Evolutionary conservation across 2,329 filamentous ascomycete genomes (phyloP), one percentile per base, ranked within the genome.

Genomic region (Teratosphaeria nubilosa): DNA sequence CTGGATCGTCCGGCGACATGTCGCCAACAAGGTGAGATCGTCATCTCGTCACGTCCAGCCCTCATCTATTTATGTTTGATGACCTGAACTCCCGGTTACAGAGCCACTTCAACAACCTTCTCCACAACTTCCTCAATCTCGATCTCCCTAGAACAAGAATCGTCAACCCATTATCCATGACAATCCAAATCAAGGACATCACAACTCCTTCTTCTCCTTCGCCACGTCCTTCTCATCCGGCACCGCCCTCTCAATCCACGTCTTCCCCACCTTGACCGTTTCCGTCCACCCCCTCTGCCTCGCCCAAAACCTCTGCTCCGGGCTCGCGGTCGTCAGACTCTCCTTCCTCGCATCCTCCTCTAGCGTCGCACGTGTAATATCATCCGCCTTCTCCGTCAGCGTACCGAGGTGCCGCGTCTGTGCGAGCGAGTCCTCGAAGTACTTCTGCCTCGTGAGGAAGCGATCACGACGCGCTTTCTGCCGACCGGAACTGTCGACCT

Each of bases 391-490:
- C 41, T 71, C 76, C 56, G 80, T 78, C 2, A 78, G 78, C 1
- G 79, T 68, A 0, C 76, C 76, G 3, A 76, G 56, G 45, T 69
- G 74, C 30, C 71, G 77, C 32, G 83, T 78, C 59, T 82, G 74
- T 0, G 82, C 84, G 13, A 91, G 73, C 25, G 82, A 87, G 67
- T 91, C 86, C 60, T 90, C 83, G 1, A 97, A 80, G 57, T 91
- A 84, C 64, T 82, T 83, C 76, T 90, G 92, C 62, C 92, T 84
- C 69, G 94, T 84, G 53, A 87, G 73, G 73, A 87, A 97, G 24
- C 90, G 82, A 70, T 96, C 89, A 3, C 84, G 84, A 14, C 88
- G 83, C 74, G 95, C 91, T 72, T 90, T 91, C 67, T 95, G 89
- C 58, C 91, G 78, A 0, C 91, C 91, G 0, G 90, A 89, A 53